Conservation (phyloP, 176 grass and related monocot genomes). For the Saccharum spontaneum region DNA sequence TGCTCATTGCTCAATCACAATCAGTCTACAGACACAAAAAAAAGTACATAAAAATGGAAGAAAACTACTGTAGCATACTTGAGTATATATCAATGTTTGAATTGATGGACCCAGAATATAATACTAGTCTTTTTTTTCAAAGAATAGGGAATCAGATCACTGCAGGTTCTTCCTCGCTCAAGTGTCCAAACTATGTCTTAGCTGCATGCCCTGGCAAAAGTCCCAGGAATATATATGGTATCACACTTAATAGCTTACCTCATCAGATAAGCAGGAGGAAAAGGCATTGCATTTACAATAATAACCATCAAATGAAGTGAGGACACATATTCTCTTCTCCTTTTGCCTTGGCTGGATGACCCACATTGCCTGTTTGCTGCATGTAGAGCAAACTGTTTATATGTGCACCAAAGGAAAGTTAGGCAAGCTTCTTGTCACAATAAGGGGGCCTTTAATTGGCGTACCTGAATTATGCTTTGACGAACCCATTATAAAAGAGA, state of each 20-base stretch:
- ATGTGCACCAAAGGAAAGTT: constrained; percentile 46
- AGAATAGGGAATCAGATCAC: too few species aligned
- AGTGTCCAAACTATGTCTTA: too few species aligned
- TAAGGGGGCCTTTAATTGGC: constrained; percentile 10
- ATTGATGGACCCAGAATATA: too few species aligned
- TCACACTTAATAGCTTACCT: not conserved
- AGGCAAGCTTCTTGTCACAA: constrained; percentile 50
- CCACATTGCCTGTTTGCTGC: constrained; percentile 33
- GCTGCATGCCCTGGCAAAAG: too few species aligned
- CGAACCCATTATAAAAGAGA: constrained; percentile 12
- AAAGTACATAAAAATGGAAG: too few species aligned
- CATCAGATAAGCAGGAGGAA: not conserved
- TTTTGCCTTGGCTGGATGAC: constrained; percentile 40
- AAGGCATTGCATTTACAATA: constrained; percentile 9
- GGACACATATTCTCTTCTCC: constrained; percentile 25
- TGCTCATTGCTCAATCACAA: too few species aligned
- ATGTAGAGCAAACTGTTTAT: constrained; percentile 33
- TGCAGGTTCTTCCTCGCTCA: too few species aligned
- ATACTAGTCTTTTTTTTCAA: too few species aligned
- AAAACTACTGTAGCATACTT: too few species aligned
- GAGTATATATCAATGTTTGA: too few species aligned
- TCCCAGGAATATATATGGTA: too few species aligned
- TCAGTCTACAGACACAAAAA: too few species aligned
- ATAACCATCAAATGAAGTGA: not conserved
- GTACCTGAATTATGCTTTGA: constrained; percentile 40